Conservation (phyloP, 2,329 filamentous ascomycete genomes). For the Rhynchosporium agropyri region DNA sequence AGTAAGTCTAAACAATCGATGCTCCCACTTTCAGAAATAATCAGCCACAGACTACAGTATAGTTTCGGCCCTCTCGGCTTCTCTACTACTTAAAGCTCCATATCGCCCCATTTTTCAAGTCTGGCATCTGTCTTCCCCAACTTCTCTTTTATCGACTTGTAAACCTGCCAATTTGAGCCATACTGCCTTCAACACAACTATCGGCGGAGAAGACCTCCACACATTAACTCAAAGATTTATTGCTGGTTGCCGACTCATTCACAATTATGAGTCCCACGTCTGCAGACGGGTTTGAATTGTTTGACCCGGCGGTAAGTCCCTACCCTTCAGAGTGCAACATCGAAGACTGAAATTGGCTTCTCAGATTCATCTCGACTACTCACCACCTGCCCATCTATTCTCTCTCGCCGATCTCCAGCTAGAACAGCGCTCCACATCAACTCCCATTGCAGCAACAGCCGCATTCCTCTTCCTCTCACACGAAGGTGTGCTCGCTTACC, state of each 20-base stretch:
- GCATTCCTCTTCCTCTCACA: constrained; percentile 14
- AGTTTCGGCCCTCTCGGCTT: too few species aligned
- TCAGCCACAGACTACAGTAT: neutral
- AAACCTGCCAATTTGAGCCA: neutral
- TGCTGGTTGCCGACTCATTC: neutral
- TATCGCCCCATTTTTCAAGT: neutral
- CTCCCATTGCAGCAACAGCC: constrained; percentile 10
- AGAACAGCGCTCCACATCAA: constrained; percentile 10
- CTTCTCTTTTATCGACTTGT: neutral
- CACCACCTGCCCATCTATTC: constrained; percentile 3
- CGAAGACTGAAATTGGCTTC: neutral
- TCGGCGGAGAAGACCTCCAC: neutral
- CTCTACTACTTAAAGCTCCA: neutral
- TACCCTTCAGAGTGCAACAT: neutral
- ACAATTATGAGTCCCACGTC: constrained; percentile 1
- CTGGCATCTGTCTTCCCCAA: neutral
- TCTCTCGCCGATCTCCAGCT: constrained; percentile 10
- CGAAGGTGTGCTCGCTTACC: constrained; percentile 8
- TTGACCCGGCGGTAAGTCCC: constrained; percentile 1
- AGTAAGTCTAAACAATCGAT: neutral
- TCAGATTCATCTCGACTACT: constrained; percentile 12
- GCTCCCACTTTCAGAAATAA: neutral
- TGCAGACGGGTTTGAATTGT: neutral
- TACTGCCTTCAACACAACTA: neutral
- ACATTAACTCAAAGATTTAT: neutral